These are phyloP conservation scores for Ramaria sp. DNA, from an alignment of 768 basidiomycete species.

Conservation along the genomic window DNA sequence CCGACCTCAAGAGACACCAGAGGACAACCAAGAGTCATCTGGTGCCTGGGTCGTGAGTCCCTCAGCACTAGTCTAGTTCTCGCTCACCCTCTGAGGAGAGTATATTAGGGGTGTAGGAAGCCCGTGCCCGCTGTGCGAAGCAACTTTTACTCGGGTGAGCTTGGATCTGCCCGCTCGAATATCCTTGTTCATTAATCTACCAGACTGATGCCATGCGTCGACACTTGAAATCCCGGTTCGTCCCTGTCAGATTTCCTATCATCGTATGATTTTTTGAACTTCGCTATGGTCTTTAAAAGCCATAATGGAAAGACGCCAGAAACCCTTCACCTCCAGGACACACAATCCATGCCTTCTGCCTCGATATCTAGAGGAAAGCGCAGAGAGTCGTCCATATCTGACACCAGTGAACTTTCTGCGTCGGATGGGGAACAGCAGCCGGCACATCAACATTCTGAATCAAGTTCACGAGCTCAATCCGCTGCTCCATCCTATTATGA, in stretches of 20 bases:
- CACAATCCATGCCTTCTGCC: background rate
- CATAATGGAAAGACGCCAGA: conserved; percentile 9
- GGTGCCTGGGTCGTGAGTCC: conserved; percentile 56
- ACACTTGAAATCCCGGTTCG: conserved; percentile 71
- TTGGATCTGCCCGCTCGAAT: background rate
- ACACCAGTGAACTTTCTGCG: conserved; percentile 6
- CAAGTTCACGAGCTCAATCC: background rate
- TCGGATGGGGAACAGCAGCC: conserved; percentile 6
- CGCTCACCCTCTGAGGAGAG: conserved; percentile 8
- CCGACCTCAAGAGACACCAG: conserved; percentile 74
- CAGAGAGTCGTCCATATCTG: background rate
- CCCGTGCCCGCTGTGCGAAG: conserved; percentile 70
- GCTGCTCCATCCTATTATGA: conserved; percentile 1
- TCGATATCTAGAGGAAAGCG: conserved; percentile 3
- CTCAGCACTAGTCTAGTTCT: conserved; percentile 4
- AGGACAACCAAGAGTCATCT: conserved; percentile 71
- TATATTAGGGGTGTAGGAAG: conserved; percentile 23
- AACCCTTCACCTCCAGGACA: background rate
- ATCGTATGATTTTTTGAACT: background rate
- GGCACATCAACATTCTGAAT: background rate
- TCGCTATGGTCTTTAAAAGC: background rate
- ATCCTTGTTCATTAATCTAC: background rate
- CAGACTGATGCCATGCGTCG: conserved; percentile 76
- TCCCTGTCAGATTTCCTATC: background rate
- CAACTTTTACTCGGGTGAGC: conserved; percentile 68